Conservation (phyloP, 2,329 filamentous ascomycete species). For the Verruconis gallopava region DNA sequence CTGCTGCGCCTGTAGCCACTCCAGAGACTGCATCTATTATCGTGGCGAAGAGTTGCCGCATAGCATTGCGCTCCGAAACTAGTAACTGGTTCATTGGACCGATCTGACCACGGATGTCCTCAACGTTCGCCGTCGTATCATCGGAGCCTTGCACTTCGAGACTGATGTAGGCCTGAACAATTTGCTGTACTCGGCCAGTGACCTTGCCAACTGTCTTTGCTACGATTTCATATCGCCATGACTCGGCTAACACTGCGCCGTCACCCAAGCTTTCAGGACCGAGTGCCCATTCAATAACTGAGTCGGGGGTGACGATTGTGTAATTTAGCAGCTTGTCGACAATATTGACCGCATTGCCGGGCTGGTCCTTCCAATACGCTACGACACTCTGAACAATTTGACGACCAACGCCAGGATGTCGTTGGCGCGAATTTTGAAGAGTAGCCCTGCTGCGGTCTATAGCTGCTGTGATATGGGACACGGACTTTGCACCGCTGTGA, state of each 20-base stretch:
- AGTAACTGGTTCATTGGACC: conserved; percentile 58
- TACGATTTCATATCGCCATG: conserved; percentile 81
- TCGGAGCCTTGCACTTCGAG: background rate
- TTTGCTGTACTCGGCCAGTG: conserved; percentile 70
- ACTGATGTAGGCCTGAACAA: conserved; percentile 51
- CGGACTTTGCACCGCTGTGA: conserved; percentile 85
- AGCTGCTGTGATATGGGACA: conserved; percentile 89
- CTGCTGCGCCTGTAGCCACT: conserved; percentile 60
- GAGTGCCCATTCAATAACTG: conserved; percentile 84
- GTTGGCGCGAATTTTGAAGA: conserved; percentile 63
- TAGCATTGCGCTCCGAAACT: conserved; percentile 55
- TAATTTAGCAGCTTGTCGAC: conserved; percentile 97
- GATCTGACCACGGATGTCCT: conserved; percentile 22
- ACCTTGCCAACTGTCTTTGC: conserved; percentile 83
- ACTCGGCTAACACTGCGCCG: conserved; percentile 55
- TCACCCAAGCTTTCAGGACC: conserved; percentile 46
- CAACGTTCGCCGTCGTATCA: conserved; percentile 36
- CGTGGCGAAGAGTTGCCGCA: conserved; percentile 65
- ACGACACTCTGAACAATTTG: conserved; percentile 89
- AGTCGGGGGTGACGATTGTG: conserved; percentile 74
- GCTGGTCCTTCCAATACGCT: conserved; percentile 85
- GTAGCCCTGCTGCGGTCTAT: conserved; percentile 91
- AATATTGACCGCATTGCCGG: conserved; percentile 82
- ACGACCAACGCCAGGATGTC: conserved; percentile 60
- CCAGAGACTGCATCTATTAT: conserved; percentile 67